phyloP scores from a whole-genome alignment of 208 protist species.

The Naegleria lovaniensis region DNA sequence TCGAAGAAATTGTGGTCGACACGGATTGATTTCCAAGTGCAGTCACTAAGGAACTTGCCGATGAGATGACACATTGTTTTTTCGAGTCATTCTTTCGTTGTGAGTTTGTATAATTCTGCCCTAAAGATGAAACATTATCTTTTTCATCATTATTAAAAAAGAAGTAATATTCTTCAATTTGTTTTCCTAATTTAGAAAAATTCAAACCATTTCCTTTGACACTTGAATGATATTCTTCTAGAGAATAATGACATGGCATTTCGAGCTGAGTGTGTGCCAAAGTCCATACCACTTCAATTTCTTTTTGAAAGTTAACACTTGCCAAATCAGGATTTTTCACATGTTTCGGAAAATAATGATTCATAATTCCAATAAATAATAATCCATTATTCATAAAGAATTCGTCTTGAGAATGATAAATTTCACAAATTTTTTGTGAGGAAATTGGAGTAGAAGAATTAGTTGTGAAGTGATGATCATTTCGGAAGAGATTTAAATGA shows the following conservation, averaged over 20 bases:
- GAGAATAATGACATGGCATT: not conserved
- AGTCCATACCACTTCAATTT: not conserved
- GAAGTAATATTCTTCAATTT: not conserved
- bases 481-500: too few relatives aligned
- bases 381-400: not conserved
- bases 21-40: too few relatives aligned
- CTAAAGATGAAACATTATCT: too few relatives aligned
- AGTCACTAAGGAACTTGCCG: too few relatives aligned
- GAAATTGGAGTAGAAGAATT: not conserved
- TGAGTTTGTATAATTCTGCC: too few relatives aligned
- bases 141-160: not conserved
- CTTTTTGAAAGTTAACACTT: not conserved
- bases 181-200: not conserved
- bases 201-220: not conserved
- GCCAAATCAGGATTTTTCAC: not conserved
- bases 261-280: not conserved
- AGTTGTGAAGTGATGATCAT: too few relatives aligned
- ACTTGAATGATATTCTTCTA: not conserved
- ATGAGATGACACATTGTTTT: not conserved
- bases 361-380: not conserved
- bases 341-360: not conserved
- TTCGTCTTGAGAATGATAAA: not conserved
- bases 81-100: not conserved
- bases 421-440: not conserved
- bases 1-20: too few relatives aligned